Conservation (phyloP, 2,329 filamentous ascomycete genomes). For the Geosmithia flava region DNA sequence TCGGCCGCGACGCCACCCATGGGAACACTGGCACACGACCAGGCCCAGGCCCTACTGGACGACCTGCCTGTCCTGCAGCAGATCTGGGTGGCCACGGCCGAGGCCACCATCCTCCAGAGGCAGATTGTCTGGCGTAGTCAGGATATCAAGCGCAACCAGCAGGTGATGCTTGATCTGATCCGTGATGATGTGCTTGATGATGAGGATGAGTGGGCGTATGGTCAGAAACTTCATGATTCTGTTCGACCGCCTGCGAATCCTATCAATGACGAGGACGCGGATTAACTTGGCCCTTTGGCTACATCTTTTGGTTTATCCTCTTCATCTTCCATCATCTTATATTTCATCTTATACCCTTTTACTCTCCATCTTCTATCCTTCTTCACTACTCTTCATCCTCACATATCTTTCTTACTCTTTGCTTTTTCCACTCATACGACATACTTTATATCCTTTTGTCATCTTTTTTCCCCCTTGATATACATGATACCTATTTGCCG, state of each 20-base stretch:
- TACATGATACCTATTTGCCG: too few relatives aligned
- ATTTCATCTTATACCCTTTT: background rate
- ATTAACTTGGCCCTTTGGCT: conserved; percentile 9
- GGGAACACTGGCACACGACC: conserved; percentile 36
- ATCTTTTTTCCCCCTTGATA: too few relatives aligned
- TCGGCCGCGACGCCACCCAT: conserved; percentile 47
- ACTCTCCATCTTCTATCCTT: background rate
- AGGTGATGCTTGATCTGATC: conserved; percentile 52
- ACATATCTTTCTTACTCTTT: too few relatives aligned
- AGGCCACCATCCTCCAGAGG: conserved; percentile 47
- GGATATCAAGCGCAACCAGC: conserved; percentile 51
- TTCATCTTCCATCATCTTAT: background rate
- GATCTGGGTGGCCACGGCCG: conserved; percentile 51
- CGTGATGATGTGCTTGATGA: conserved; percentile 45
- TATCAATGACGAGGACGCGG: conserved; percentile 38
- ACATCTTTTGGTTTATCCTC: conserved; percentile 5
- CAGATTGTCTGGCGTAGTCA: conserved; percentile 43
- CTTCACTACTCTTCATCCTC: too few relatives aligned
- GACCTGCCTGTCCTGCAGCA: conserved; percentile 47
- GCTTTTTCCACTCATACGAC: too few relatives aligned
- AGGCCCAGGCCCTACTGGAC: conserved; percentile 34
- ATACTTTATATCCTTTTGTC: too few relatives aligned
- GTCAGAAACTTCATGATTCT: conserved; percentile 38
- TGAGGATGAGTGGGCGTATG: conserved; percentile 53
- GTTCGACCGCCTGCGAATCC: conserved; percentile 38